Evolutionary conservation across 441 rosid species (phyloP), one percentile per base, ranked within the genome.

Genomic region (Francoa sonchifolia): DNA sequence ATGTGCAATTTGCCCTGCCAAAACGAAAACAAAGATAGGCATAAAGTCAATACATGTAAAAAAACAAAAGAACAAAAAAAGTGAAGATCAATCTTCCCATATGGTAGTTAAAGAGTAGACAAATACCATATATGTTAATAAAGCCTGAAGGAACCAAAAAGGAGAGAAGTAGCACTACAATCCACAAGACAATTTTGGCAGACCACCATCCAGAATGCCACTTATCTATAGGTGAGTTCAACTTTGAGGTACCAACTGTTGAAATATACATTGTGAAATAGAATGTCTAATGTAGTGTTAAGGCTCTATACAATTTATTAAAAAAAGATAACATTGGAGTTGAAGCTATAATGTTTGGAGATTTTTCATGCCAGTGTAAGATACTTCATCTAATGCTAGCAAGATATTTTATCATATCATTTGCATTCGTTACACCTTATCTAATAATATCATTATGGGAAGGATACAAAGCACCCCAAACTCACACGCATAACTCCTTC

Each of bases 181-280:
- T 62, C 80, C 93, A 76, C 50, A 85, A 28, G 46, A 50, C 33
- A 39, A 82, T 60, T 69, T 89, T 85, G 8, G 58, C 64, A 49
- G 68, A 60, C 98, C 98, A 89, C 92, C 98, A 82, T 38, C 98
- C 98, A 10, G 96, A 89, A 43, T 89, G 96, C 98, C 98, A 89
- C 32, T 42, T 49, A 56, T 82, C 92, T 66, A 86, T 73, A 6
- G 76, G 60, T 32, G 57, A 68, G 13, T 69, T 57, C 37, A 72
- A 18, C 69, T 75, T 85, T 37, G 76, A 58, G 20, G 86, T 71
- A 14, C 96, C 79, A 44, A 63, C 71, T 1, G 92, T 82, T 43
- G 92, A 70, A 36, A 77, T 52, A 66, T 79, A 89, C 96, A 89
- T 82, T 15, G 77, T 34, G 15, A 82, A 67, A 42, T 61, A 89